Evolutionary conservation across 2,329 filamentous ascomycete species (phyloP).

Genomic region (Daldinia sp.): DNA sequence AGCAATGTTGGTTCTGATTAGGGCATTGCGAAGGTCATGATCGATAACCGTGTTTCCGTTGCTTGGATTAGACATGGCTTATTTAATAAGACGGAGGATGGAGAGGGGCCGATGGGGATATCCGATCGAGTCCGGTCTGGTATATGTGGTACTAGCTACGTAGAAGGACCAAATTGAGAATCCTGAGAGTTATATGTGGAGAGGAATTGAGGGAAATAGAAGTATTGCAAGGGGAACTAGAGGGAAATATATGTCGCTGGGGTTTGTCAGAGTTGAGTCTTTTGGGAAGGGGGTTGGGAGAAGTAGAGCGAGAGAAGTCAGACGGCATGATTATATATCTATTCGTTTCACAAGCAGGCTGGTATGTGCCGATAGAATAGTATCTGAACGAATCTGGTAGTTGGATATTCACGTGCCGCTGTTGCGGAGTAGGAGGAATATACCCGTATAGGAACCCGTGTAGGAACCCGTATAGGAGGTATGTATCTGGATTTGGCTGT

Average conservation of each 20-base stretch:
- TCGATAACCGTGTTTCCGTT: constrained; percentile 46
- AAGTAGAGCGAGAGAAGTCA: background rate
- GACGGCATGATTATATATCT: constrained; percentile 17
- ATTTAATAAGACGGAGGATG: constrained; percentile 4
- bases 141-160: background rate
- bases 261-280: background rate
- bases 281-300: too few species aligned
- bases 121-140: constrained; percentile 30
- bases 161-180: background rate
- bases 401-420: constrained; percentile 15
- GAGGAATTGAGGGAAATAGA: background rate
- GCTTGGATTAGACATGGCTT: constrained; percentile 20
- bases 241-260: constrained; percentile 7
- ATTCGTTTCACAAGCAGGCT: constrained; percentile 4
- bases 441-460: constrained; percentile 12
- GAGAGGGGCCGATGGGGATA: constrained; percentile 35
- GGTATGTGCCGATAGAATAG: constrained; percentile 8
- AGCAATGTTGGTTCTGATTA: constrained; percentile 58
- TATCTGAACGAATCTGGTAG: background rate
- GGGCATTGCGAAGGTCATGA: constrained; percentile 52
- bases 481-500: background rate
- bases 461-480: too few species aligned
- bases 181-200: background rate
- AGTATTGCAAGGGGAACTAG: constrained; percentile 8
- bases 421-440: constrained; percentile 15